These are phyloP conservation scores for Coemansia sp. DNA, from an alignment of 192 early-diverging fungal species.

Conservation along the genomic window DNA sequence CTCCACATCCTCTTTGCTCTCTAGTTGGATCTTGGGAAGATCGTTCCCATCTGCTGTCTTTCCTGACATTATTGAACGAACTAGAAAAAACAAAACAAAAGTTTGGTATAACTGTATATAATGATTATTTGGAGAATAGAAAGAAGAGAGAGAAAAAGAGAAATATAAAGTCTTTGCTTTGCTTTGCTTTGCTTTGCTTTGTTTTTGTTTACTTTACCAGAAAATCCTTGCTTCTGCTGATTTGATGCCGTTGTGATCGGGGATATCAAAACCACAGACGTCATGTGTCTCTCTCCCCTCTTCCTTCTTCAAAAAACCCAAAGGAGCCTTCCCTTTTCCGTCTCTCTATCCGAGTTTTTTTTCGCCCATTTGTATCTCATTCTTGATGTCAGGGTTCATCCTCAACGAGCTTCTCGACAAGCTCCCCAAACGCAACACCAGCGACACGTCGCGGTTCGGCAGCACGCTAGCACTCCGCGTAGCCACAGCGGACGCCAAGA, in stretches of 20 bases:
- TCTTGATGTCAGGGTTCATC: constrained; percentile 36
- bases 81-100: neutral
- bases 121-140: no score
- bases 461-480: constrained; percentile 17
- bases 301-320: neutral
- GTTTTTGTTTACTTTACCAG: no score
- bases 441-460: constrained; percentile 19
- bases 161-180: no score
- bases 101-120: no score
- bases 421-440: constrained; percentile 14
- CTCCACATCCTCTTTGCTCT: constrained; percentile 49
- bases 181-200: no score
- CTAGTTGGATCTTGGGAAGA: constrained; percentile 52
- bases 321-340: no score
- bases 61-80: neutral
- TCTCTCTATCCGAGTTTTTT: neutral
- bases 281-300: no score
- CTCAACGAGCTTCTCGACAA: constrained; percentile 35
- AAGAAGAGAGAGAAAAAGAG: no score
- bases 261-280: no score
- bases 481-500: constrained; percentile 18
- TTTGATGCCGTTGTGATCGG: no score
- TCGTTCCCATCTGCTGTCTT: constrained; percentile 9
- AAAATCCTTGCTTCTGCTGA: no score
- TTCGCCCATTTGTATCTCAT: neutral